Evolutionary conservation across 768 basidiomycete genomes (phyloP), one percentile per base, ranked within the genome.

Genomic region (Kwoniella sp.): DNA sequence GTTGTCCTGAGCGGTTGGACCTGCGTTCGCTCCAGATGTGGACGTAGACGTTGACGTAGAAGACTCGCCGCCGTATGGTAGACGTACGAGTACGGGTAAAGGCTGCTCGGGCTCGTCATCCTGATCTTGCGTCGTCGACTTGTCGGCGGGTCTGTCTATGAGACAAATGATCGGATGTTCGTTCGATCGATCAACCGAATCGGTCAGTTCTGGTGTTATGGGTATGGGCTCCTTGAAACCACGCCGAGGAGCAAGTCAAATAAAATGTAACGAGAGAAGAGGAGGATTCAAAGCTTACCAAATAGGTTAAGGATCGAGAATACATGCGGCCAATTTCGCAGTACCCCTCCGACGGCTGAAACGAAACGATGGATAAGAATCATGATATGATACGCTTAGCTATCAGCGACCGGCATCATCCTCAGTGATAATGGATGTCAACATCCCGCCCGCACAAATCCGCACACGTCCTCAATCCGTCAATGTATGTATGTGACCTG

Each of bases 251-350:
- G n/a, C n/a, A n/a, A n/a, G 22, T 20, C 23, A 23, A 28, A 15
- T 29, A 55, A n/a, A n/a, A n/a, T n/a, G n/a, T n/a, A n/a, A n/a
- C n/a, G n/a, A n/a, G n/a, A n/a, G n/a, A n/a, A n/a, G n/a, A n/a
- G n/a, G n/a, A 50, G 47, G 23, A 31, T 23, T 30, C 22, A 15
- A 13, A n/a, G 66, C 79, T 63, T 52, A 80, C 81, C 78, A 54
- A 82, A 81, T 22, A 80, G 69, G 55, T 79, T 78, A 8, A 82
- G 70, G 30, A 82, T 74, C 1, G 78, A 75, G 54, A 82, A 81
- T 13, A 81, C 79, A 66, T 82, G 80, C 30, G 81, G 79, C 82
- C 82, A 82, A 63, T 82, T 82, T 45, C 74, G 61, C 64, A 82
- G 65, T 1, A 82, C 82, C 13, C 68, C 67, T 34, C 81, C 82